Base-by-base conservation (phyloP, 306 rosid species). In the Echinosophora koreensis region DNA sequence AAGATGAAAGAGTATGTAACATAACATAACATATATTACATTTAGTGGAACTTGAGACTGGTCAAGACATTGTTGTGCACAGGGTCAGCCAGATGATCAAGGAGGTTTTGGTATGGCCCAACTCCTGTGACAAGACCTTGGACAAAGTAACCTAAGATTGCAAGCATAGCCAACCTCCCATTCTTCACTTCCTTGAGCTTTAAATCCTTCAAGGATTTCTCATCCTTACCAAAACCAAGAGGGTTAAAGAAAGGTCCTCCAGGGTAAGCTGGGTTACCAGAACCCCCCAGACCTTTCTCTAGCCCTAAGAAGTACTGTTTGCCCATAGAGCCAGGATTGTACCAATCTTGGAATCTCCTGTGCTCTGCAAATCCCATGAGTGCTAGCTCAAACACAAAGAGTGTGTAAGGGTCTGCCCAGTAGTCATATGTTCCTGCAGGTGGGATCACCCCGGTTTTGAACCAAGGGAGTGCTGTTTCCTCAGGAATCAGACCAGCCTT, bases 381-480 rank as follows among this genome's bases (percentile, higher is more conserved):
- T 1, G 96, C 97, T 82, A 95, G 6, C 78, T 95, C 98, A 0
- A 95, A 41, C 0, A 95, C 98, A 35, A 95, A 92, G 0, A 95
- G 90, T 2, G 98, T 95, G 91, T 90, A 95, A 4, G 86, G 72
- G 86, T 95, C 98, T 10, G 98, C 98, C 98, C 97, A 95, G 67
- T 95, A 95, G 83, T 68, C 8, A 84, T 95, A 95, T 22, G 97
- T 92, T 18, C 98, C 98, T 0, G 97, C 97, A 0, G 97, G 97
- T 1, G 97, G 98, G 61, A 95, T 76, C 3, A 95, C 98, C 1
- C 98, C 98, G 0, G 98, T 95, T 85, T 82, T 72, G 89, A 95
- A 95, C 98, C 97, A 95, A 2, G 98, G 92, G 12, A 95, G 97
- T 52, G 98, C 98, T 47, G 97, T 95, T 71, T 92, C 97, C n/a